Evolutionary conservation across 1,284 basidiomycete genomes (phyloP).

Genomic region (Vanrija pseudolonga): DNA sequence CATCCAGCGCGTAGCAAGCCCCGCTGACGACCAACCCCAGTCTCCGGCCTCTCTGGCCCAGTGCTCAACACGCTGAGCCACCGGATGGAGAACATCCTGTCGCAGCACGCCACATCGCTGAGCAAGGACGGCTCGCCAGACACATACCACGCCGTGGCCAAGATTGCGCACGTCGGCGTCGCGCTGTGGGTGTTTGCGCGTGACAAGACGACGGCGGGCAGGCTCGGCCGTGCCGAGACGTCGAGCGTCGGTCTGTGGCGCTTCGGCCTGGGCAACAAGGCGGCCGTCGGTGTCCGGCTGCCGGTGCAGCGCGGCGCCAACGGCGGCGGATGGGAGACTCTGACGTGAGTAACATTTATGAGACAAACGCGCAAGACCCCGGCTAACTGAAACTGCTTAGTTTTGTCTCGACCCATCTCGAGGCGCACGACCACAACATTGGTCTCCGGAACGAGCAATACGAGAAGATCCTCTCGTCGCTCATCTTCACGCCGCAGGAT

Average conservation of each 20-base stretch:
- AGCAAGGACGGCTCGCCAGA: conserved; percentile 26
- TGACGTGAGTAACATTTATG: conserved; percentile 62
- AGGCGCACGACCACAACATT: conserved; percentile 75
- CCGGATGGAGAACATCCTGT: conserved; percentile 42
- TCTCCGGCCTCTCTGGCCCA: conserved; percentile 34
- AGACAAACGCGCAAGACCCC: background rate
- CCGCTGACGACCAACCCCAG: conserved; percentile 14
- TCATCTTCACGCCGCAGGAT: conserved; percentile 68
- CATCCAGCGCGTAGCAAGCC: too few relatives aligned
- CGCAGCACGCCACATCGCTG: conserved; percentile 39
- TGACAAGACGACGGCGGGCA: conserved; percentile 30
- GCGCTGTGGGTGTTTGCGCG: conserved; percentile 48
- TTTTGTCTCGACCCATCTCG: conserved; percentile 86
- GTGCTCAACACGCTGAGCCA: conserved; percentile 37
- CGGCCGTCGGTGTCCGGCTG: conserved; percentile 84
- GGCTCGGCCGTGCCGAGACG: conserved; percentile 32
- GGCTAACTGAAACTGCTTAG: conserved; percentile 53
- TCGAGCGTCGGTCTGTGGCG: conserved; percentile 43
- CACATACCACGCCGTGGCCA: conserved; percentile 36
- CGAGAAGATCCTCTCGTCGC: conserved; percentile 67
- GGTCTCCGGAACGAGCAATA: conserved; percentile 73
- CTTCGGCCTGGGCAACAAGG: conserved; percentile 85
- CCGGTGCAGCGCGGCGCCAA: conserved; percentile 57
- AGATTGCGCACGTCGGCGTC: conserved; percentile 42
- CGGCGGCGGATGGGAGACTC: conserved; percentile 64